These are phyloP conservation scores for Dioszegia crocea DNA, from an alignment of 768 basidiomycete species.

Conservation along the genomic window DNA sequence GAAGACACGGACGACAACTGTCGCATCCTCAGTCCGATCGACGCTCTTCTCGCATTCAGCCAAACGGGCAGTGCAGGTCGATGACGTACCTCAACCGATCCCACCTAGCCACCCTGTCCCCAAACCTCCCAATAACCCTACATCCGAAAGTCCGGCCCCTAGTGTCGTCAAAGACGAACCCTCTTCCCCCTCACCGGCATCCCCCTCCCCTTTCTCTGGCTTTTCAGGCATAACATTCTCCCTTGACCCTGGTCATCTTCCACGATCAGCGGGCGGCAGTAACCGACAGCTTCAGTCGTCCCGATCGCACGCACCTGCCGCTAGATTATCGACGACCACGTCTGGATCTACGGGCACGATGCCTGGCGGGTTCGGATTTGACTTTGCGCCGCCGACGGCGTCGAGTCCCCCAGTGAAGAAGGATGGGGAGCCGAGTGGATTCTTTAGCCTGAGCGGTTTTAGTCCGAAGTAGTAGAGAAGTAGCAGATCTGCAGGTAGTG, in stretches of 20 bases:
- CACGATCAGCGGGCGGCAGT: neutral
- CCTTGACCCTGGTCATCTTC: neutral
- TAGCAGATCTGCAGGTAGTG: too few relatives aligned
- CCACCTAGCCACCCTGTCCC: neutral
- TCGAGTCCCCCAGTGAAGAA: neutral
- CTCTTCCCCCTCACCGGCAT: neutral
- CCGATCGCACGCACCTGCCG: neutral
- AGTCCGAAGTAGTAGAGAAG: neutral
- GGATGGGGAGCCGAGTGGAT: neutral
- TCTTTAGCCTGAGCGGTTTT: constrained; percentile 10
- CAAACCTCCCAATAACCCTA: neutral
- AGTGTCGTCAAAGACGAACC: neutral
- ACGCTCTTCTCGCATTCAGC: neutral
- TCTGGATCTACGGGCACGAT: neutral
- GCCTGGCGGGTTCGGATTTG: constrained; percentile 10
- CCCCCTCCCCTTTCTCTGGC: neutral
- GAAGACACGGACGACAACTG: neutral
- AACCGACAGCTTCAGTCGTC: neutral
- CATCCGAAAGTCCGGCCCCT: neutral
- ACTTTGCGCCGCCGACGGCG: neutral
- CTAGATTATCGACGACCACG: neutral
- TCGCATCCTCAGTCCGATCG: neutral
- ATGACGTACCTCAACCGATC: neutral
- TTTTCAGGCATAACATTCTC: constrained; percentile 5
- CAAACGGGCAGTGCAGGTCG: neutral